Conservation (phyloP, 2,329 filamentous ascomycete species). For the Calonectria pteridis region DNA sequence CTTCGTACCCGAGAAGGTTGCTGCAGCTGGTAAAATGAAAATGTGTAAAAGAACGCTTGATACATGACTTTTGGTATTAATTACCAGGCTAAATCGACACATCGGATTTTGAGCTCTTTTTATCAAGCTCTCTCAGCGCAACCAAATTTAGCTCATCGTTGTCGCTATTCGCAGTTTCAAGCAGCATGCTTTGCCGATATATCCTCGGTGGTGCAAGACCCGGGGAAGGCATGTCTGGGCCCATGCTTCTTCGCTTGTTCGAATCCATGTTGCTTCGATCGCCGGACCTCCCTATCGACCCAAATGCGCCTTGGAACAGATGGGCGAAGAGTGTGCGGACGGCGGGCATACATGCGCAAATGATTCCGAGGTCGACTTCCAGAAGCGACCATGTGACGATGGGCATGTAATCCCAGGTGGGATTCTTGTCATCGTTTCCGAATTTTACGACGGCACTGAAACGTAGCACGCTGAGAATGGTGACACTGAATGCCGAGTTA, state of each 20-base stretch:
- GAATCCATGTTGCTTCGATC: not conserved
- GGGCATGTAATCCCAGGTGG: constrained; percentile 51
- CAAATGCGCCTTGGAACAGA: constrained; percentile 52
- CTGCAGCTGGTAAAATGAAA: not conserved
- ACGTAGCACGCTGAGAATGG: constrained; percentile 1
- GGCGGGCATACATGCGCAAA: constrained; percentile 55
- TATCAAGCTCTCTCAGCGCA: not conserved
- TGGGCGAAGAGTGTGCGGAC: constrained; percentile 50
- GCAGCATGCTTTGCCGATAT: not conserved
- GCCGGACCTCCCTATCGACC: constrained; percentile 15
- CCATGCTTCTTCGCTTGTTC: not conserved
- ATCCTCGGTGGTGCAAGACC: not conserved
- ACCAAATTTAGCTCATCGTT: not conserved
- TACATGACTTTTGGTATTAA: not conserved
- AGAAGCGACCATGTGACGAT: constrained; percentile 52
- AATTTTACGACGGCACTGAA: not conserved
- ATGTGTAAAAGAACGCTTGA: not conserved
- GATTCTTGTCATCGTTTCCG: constrained; percentile 35
- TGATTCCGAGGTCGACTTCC: constrained; percentile 54
- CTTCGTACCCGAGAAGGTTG: not conserved
- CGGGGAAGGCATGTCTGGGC: not conserved
- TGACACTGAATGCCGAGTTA: constrained; percentile 36
- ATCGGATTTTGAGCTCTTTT: not conserved
- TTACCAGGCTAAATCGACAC: not conserved
- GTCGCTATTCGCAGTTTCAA: not conserved